phyloP scores from a whole-genome alignment of 225 moss, liverwort and hornwort genomes.

The Neckera pumila region DNA sequence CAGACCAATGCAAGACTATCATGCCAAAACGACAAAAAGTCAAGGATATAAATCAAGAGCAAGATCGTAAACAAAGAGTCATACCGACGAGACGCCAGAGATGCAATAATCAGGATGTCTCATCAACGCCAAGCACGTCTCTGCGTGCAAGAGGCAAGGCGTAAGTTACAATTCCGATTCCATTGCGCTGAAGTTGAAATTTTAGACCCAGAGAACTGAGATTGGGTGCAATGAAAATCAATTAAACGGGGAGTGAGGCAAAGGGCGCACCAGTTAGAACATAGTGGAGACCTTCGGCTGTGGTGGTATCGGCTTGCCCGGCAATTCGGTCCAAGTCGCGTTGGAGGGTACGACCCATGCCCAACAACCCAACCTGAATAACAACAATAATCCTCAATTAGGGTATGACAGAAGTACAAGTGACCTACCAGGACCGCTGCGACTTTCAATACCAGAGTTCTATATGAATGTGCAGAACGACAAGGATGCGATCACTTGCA shows the following conservation, averaged over 20 bases:
- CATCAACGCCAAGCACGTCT: conserved; percentile 79
- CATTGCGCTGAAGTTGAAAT: background rate
- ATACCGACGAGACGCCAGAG: conserved; percentile 61
- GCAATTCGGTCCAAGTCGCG: conserved; percentile 34
- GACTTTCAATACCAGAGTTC: background rate
- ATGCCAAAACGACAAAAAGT: background rate
- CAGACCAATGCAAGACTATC: background rate
- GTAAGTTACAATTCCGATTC: background rate
- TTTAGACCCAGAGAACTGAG: background rate
- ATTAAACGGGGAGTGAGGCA: background rate
- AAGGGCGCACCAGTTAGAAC: conserved; percentile 19
- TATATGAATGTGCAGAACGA: background rate
- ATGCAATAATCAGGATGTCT: conserved; percentile 93
- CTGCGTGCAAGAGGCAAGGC: background rate
- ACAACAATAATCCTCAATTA: background rate
- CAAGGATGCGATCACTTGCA: background rate
- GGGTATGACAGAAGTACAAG: background rate
- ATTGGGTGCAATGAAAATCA: background rate
- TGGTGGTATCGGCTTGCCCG: conserved; percentile 27
- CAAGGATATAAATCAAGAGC: background rate
- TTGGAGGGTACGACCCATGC: conserved; percentile 45
- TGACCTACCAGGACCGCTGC: background rate
- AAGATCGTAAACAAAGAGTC: background rate
- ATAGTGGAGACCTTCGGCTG: conserved; percentile 30
- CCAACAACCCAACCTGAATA: conserved; percentile 35